Conservation (phyloP, 805 yeast species). For the Starmerella potacharoeniae region DNA sequence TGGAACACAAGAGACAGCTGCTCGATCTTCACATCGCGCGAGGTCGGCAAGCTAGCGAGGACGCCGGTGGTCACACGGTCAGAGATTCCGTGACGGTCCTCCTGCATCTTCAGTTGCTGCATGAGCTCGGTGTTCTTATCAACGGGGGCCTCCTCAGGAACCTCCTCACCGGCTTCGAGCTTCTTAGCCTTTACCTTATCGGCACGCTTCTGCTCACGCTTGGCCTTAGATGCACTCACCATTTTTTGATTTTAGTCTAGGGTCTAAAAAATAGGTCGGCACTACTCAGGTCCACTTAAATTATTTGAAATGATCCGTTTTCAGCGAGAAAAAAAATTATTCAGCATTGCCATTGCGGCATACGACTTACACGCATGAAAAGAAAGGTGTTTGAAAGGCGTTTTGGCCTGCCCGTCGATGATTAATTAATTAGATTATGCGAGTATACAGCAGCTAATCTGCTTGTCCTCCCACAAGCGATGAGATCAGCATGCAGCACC, state of each 20-base stretch:
- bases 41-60: slow-evolving; percentile 72
- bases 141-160: slow-evolving; percentile 29
- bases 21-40: slow-evolving; percentile 86
- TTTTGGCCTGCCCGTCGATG: not conserved
- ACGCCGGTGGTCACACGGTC: slow-evolving; percentile 99
- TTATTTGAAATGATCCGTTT: not conserved
- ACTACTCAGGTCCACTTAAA: not conserved
- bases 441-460: not conserved
- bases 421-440: not conserved
- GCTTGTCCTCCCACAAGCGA: not conserved
- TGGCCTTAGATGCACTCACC: slow-evolving; percentile 86
- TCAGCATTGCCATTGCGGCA: slow-evolving; percentile 1
- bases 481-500: not conserved
- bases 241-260: slow-evolving; percentile 1
- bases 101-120: slow-evolving; percentile 79
- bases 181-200: slow-evolving; percentile 65
- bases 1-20: slow-evolving; percentile 90
- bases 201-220: slow-evolving; percentile 93
- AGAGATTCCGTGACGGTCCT: slow-evolving; percentile 85
- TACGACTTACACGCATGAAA: not conserved
- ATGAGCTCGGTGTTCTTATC: slow-evolving; percentile 48
- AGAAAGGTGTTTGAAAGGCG: not conserved
- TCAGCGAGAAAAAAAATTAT: slow-evolving; percentile 2
- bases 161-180: slow-evolving; percentile 42
- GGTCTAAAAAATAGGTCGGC: not conserved